Base-by-base conservation (phyloP, 169 alveolate species). In the Cryptosporidium ubiquitum region DNA sequence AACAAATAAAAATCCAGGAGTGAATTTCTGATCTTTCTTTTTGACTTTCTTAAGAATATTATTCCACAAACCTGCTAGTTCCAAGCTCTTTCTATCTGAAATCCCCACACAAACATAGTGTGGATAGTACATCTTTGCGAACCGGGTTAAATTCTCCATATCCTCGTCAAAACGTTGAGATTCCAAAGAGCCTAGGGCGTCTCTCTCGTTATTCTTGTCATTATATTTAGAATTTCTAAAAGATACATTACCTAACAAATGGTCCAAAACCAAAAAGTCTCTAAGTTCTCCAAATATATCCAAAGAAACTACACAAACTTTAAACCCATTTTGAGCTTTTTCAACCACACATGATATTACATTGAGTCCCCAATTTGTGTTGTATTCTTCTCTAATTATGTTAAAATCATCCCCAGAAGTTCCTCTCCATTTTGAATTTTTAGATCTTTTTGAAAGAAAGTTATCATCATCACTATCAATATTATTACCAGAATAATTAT, bases 91-190 rank as follows among this genome's bases (percentile, higher is more conserved):
- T 69, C 58, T 79, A 39, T 79, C 61, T 10, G 89, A 79, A 18
- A 79, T 44, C 4, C 89, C 89, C 1, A 79, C 58, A 42, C 89
- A 58, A 26, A 79, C 23, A 79, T 79, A 79, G 79, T 79, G 89
- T 2, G 89, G 89, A 42, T 60, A 79, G 20, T 79, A 79, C 69
- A 66, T 39, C 35, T 79, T 79, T 1, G 89, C 10, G 55, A 79
- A 79, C 35, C 61, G n/a, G 9, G 40, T 52, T 29, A 79, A 26
- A 47, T 79, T 79, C 52, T 64, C 75, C 37, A 79, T 14, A 33
- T 79, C 89, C 35, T 79, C 89, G 14, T 79, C 89, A 58, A 58
- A 64, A 2, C 89, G 35, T 29, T 79, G 89, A 33, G 75, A 60
- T 12, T 79, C 89, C n/a, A 73, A 16, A 6, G 85, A 55, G 1